Base-by-base conservation (phyloP, 2,329 filamentous ascomycete genomes). In the Fulvia fulva region DNA sequence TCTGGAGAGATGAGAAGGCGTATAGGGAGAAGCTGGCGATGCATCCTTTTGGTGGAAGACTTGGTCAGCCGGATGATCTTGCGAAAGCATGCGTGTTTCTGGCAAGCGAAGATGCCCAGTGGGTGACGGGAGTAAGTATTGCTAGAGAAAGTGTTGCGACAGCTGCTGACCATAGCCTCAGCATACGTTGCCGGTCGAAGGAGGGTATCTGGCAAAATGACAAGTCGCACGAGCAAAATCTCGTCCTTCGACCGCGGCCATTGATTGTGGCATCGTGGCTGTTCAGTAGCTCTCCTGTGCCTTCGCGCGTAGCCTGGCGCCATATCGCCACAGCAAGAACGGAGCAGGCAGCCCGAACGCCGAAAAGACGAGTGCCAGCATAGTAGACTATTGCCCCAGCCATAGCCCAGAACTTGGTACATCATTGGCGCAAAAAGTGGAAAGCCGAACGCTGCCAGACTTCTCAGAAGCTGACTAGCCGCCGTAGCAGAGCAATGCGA, bases 401-500 rank as follows among this genome's bases (percentile, higher is more conserved):
- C 74, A 58, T 72, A 75, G 0, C 71, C 71, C 9, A 76, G 64
- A 5, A 60, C 65, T 1, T 65, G 51, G 61, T 74, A 76, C 70
- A 76, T 73, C 4, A 51, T 59, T 0, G 77, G 77, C 0, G 77
- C 77, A 57, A 81, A 81, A 0, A 82, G 61, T 0, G 80, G 80
- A 46, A 82, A 81, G 9, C 74, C 57, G 59, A 81, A 81, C 0
- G 77, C 80, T 0, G 75, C 70, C 25, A 83, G 59, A 19, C 77
- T 81, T 14, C 66, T 68, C 16, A 79, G 58, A 49, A 82, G 77
- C 57, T 78, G 78, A 25, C 70, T 62, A 0, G 80, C 80, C 1
- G 78, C 79, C 37, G 77, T 70, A 0, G 80, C 80, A 25, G 76
- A 79, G 3, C n/a, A n/a, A n/a, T n/a, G n/a, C n/a, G n/a, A n/a